Conservation (phyloP, 2,329 filamentous ascomycete species). For the Alternaria hordeiaustralica region DNA sequence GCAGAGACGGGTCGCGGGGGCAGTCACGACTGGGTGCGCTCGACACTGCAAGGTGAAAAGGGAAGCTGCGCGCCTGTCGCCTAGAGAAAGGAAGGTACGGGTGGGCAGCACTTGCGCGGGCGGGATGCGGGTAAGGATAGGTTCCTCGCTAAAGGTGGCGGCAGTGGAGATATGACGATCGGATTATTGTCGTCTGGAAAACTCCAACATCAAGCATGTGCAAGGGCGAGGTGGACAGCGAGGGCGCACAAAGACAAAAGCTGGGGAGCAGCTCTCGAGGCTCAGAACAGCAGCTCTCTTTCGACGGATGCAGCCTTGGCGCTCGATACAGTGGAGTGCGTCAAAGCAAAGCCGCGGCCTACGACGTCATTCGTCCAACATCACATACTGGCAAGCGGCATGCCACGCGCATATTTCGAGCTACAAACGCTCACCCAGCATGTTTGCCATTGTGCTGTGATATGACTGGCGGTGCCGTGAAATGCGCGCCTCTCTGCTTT, state of each 20-base stretch:
- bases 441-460: not conserved
- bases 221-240: not conserved
- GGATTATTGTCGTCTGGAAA: constrained; percentile 9
- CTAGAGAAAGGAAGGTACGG: constrained; percentile 19
- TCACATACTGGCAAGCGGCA: not conserved
- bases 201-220: constrained; percentile 1
- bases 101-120: constrained; percentile 18
- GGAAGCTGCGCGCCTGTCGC: constrained; percentile 31
- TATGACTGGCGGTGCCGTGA: not conserved
- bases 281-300: constrained; percentile 3
- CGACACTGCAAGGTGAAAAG: constrained; percentile 5
- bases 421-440: not conserved
- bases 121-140: constrained; percentile 19
- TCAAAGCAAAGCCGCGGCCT: constrained; percentile 9
- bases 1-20: not conserved
- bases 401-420: not conserved
- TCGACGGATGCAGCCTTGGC: constrained; percentile 12
- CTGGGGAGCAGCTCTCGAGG: constrained; percentile 10
- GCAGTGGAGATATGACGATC: constrained; percentile 33
- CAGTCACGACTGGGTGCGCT: constrained; percentile 15
- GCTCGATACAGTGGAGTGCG: constrained; percentile 7
- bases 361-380: constrained; percentile 21
- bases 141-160: constrained; percentile 47
- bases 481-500: not conserved
- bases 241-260: constrained; percentile 13